A percentile compares a stretch with the other conserved stretches of the same genome.
These are phyloP conservation scores for Apiotrichum gamsii DNA, from an alignment of 1,284 basidiomycete genomes.

Conservation along the genomic window DNA sequence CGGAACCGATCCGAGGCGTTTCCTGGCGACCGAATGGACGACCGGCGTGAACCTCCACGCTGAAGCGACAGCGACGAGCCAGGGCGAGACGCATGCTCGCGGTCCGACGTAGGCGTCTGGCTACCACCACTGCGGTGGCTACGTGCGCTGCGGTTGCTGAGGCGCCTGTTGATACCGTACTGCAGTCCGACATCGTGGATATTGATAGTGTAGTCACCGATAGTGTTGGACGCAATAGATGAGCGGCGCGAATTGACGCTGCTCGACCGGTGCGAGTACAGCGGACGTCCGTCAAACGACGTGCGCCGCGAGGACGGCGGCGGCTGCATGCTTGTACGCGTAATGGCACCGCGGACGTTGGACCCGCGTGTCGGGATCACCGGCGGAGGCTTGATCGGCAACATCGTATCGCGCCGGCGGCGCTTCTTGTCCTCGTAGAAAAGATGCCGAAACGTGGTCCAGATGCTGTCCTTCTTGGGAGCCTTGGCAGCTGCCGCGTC, in stretches of 20 bases:
- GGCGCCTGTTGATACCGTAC: constrained; percentile 29
- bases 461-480: constrained; percentile 44
- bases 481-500: constrained; percentile 4
- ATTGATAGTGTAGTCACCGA: constrained; percentile 28
- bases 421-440: constrained; percentile 49
- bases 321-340: constrained; percentile 1
- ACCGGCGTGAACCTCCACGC: constrained; percentile 24
- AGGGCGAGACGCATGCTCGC: constrained; percentile 34
- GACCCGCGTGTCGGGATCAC: constrained; percentile 34
- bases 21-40: constrained; percentile 31
- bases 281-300: constrained; percentile 30
- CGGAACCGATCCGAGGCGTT: constrained; percentile 21
- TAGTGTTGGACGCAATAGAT: constrained; percentile 38
- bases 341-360: constrained; percentile 24
- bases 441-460: constrained; percentile 49
- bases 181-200: constrained; percentile 24
- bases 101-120: constrained; percentile 45
- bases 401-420: constrained; percentile 33
- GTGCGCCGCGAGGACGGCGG: constrained; percentile 20
- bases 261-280: constrained; percentile 42
- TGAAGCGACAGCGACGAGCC: constrained; percentile 28
- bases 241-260: constrained; percentile 47
- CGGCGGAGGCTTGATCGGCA: constrained; percentile 7
- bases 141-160: constrained; percentile 35
- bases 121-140: constrained; percentile 34